Base-by-base conservation (phyloP, 2,329 filamentous ascomycete genomes). In the Trichoderma guizhouense region DNA sequence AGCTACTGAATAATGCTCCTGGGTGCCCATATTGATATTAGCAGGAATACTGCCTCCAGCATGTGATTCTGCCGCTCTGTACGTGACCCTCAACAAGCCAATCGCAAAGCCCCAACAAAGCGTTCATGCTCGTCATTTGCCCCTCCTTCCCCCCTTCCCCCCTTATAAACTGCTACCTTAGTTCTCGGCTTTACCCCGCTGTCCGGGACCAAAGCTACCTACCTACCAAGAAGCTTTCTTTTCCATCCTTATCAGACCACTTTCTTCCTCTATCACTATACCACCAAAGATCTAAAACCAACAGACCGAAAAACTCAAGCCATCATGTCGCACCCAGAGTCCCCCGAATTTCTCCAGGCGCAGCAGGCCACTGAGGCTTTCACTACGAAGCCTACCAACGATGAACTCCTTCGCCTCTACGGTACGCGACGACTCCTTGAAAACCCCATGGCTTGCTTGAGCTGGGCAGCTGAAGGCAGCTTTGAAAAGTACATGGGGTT, bases 351-450 rank as follows among this genome's bases (percentile, higher is more conserved):
- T 84, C 77, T 88, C 75, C 84, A 83, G 80, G 90, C 90, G 74
- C 84, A 87, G 77, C 79, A 79, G 75, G 90, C 92, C 82, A 89
- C 87, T 83, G 89, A 89, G 83, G 91, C 92, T 86, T 86, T 93
- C 75, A 88, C 87, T 76, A 81, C 84, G 75, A 91, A 91, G 87
- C 91, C 91, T 68, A 80, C 75, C 79, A 88, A 89, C 82, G 85
- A 89, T 24, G 88, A 93, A 75, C 85, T 92, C 62, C 88, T 94
- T 77, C 82, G 89, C 78, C 83, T 89, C 76, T 89, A 89, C 79
- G 86, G 87, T 89, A 79, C 14, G 71, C 62, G 57, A 57, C 32
- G 43, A 63, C 14, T n/a, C 63, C 15, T 12, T 8, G 18, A 11
- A 15, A 67, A 18, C 8, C 5, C 5, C 39, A 43, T 61, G 66